phyloP scores from a whole-genome alignment of 176 grass and related monocot species.

The Dactylis glomerata region DNA sequence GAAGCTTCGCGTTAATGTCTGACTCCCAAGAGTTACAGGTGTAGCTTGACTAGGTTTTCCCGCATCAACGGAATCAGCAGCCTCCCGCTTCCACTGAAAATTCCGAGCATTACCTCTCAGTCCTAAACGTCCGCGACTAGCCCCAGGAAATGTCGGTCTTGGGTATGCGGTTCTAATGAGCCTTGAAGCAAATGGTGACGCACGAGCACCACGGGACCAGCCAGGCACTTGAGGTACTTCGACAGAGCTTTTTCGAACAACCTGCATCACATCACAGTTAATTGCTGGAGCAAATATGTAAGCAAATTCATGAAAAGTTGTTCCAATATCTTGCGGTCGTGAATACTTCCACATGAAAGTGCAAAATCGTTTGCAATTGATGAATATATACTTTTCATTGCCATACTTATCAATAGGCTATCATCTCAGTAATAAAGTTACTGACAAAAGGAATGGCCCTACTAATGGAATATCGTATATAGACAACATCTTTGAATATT shows the following conservation, averaged over 20 bases:
- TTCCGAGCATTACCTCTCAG: conserved; percentile 68
- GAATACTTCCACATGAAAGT: conserved; percentile 2
- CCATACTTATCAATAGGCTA: conserved; percentile 11
- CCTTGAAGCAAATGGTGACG: conserved; percentile 54
- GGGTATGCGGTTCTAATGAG: conserved; percentile 59
- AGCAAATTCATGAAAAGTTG: neutral
- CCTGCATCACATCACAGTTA: conserved; percentile 39
- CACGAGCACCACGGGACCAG: conserved; percentile 41
- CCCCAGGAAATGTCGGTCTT: conserved; percentile 41
- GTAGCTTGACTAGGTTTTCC: conserved; percentile 39
- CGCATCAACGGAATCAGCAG: conserved; percentile 14
- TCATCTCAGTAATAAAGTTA: neutral
- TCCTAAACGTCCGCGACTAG: conserved; percentile 40
- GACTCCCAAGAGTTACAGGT: conserved; percentile 17
- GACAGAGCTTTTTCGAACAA: conserved; percentile 58
- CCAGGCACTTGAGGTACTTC: conserved; percentile 53
- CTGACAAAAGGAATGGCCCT: conserved; percentile 8
- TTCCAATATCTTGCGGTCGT: neutral
- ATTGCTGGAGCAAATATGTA: neutral
- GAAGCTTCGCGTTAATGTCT: conserved; percentile 48
- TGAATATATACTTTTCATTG: neutral
- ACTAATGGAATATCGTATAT: neutral
- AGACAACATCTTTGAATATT: neutral
- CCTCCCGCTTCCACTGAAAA: conserved; percentile 85
- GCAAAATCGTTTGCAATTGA: neutral